Conservation (phyloP, 805 yeast species). For the Cyberlindnera nakhonratchasimensis region DNA sequence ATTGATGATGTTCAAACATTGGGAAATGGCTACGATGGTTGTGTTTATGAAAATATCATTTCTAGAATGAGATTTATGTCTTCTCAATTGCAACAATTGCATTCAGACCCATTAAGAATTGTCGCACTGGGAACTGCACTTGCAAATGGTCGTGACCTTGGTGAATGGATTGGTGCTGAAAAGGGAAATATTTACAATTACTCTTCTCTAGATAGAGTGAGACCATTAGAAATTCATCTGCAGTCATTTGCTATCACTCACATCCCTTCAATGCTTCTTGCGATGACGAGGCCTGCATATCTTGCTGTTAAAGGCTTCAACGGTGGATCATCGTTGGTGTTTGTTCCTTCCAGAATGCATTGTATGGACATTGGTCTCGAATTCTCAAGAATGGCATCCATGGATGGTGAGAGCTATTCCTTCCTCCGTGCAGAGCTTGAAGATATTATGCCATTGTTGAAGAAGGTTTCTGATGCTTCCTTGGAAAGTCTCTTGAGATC, state of each 20-base stretch:
- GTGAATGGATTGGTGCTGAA: constrained; percentile 80
- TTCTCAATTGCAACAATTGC: constrained; percentile 52
- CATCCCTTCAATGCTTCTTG: constrained; percentile 47
- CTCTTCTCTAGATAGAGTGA: constrained; percentile 54
- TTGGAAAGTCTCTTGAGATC: constrained; percentile 41
- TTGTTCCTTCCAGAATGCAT: constrained; percentile 53
- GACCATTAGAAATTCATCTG: constrained; percentile 56
- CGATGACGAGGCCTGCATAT: constrained; percentile 50
- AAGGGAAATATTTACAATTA: constrained; percentile 65
- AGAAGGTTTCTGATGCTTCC: constrained; percentile 43
- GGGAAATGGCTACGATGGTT: constrained; percentile 55
- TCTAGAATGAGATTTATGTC: constrained; percentile 71
- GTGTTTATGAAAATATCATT: constrained; percentile 63
- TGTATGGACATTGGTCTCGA: constrained; percentile 51
- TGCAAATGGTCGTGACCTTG: constrained; percentile 73
- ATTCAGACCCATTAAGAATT: constrained; percentile 41
- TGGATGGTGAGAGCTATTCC: constrained; percentile 35
- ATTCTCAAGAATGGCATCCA: constrained; percentile 36
- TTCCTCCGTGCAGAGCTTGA: constrained; percentile 39
- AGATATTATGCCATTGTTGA: constrained; percentile 39
- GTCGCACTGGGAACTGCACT: constrained; percentile 70
- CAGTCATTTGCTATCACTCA: constrained; percentile 46
- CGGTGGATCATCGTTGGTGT: constrained; percentile 43
- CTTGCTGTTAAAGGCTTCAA: constrained; percentile 35
- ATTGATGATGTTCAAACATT: constrained; percentile 71